phyloP scores from a whole-genome alignment of 352 stramenopile species.

The Pythium chondricola region DNA sequence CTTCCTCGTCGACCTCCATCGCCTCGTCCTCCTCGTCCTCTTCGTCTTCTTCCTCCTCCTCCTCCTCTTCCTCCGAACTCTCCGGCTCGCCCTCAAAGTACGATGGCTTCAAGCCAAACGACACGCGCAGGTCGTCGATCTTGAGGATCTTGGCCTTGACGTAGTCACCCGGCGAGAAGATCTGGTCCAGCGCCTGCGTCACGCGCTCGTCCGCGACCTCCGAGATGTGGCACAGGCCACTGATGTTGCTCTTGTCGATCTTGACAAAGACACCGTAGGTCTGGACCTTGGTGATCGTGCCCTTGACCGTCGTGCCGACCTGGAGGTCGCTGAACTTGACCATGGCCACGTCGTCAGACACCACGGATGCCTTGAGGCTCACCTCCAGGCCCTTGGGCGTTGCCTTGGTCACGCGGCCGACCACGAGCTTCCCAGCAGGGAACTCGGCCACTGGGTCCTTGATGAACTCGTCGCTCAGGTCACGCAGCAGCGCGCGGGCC shows the following conservation, averaged over 20 bases:
- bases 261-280: conserved; percentile 95
- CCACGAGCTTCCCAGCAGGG: conserved; percentile 90
- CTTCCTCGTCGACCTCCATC: conserved; percentile 32
- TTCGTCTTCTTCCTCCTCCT: conserved; percentile 60
- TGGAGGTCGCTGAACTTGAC: conserved; percentile 89
- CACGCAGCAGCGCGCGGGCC: conserved; percentile 90
- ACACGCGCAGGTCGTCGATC: conserved; percentile 88
- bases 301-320: conserved; percentile 90
- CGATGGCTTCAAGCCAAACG: conserved; percentile 95
- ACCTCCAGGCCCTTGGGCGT: conserved; percentile 85
- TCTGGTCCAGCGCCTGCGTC: conserved; percentile 86
- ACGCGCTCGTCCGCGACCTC: conserved; percentile 94
- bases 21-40: conserved; percentile 33
- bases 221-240: conserved; percentile 93
- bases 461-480: conserved; percentile 94
- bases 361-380: conserved; percentile 91
- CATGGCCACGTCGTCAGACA: conserved; percentile 83
- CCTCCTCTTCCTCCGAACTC: conserved; percentile 79
- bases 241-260: conserved; percentile 94
- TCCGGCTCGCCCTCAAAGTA: conserved; percentile 93
- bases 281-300: conserved; percentile 93
- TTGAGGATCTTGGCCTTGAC: conserved; percentile 97
- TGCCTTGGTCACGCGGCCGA: conserved; percentile 90
- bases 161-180: conserved; percentile 94
- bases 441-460: conserved; percentile 88